Evolutionary conservation across 805 yeast species (phyloP).

Genomic region (Wickerhamiella nectarea): DNA sequence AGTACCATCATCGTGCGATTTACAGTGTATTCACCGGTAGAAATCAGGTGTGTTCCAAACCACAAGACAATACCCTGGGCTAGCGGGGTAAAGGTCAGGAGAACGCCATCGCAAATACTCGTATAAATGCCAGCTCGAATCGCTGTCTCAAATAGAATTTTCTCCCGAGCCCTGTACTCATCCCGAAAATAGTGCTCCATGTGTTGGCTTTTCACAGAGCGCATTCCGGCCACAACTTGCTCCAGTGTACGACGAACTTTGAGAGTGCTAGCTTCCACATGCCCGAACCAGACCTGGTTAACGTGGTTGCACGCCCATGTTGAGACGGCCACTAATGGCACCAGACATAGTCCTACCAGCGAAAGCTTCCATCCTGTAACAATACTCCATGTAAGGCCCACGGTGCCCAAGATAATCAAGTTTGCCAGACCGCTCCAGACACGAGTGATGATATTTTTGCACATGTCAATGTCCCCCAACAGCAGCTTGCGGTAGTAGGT

Average conservation of each 20-base stretch:
- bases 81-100: slow-evolving; percentile 38
- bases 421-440: slow-evolving; percentile 44
- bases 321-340: slow-evolving; percentile 45
- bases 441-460: slow-evolving; percentile 50
- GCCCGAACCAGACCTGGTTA: slow-evolving; percentile 11
- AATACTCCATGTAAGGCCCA: slow-evolving; percentile 69
- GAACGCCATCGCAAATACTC: slow-evolving; percentile 54
- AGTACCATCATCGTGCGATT: slow-evolving; percentile 54
- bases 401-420: slow-evolving; percentile 37
- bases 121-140: slow-evolving; percentile 40
- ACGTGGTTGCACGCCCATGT: slow-evolving; percentile 40
- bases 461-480: slow-evolving; percentile 70
- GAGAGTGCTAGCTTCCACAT: slow-evolving; percentile 12
- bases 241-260: slow-evolving; percentile 22
- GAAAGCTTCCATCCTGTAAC: slow-evolving; percentile 76
- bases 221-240: slow-evolving; percentile 45
- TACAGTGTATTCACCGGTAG: slow-evolving; percentile 39
- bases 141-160: slow-evolving; percentile 30
- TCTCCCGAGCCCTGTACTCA: slow-evolving; percentile 18
- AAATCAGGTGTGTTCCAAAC: slow-evolving; percentile 66
- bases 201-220: slow-evolving; percentile 48
- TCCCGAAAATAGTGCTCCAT: slow-evolving; percentile 36
- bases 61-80: slow-evolving; percentile 65
- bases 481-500: slow-evolving; percentile 47
- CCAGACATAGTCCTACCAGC: slow-evolving; percentile 62